These are phyloP conservation scores for Tricholomella constricta DNA, from an alignment of 768 basidiomycete genomes.

Conservation along the genomic window DNA sequence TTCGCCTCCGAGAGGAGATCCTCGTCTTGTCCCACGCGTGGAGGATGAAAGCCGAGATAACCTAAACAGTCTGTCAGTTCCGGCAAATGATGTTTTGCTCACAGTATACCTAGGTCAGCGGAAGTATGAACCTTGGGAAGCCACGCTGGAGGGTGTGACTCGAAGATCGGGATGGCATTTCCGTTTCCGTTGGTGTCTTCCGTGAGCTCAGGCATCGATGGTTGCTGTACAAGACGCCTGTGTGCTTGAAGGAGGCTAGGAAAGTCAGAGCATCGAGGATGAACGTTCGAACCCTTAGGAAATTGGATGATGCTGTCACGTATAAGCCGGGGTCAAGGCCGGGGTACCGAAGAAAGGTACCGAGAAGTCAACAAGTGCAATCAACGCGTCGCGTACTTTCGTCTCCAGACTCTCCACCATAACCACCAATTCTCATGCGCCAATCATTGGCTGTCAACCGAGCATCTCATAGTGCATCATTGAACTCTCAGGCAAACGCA, in stretches of 20 bases:
- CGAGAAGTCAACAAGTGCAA: constrained; percentile 11
- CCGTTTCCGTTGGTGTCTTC: constrained; percentile 28
- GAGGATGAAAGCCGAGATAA: constrained; percentile 76
- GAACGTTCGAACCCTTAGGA: neutral
- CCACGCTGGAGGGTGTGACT: constrained; percentile 73
- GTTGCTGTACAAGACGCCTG: constrained; percentile 4
- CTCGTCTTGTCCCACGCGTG: constrained; percentile 73
- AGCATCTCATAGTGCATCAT: constrained; percentile 46
- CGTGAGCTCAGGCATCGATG: constrained; percentile 37
- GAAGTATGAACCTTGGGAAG: constrained; percentile 64
- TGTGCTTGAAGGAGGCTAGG: neutral
- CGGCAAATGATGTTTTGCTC: neutral
- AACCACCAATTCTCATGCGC: constrained; percentile 40
- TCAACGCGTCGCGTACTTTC: constrained; percentile 18
- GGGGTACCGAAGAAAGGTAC: too few species aligned
- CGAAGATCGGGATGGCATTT: constrained; percentile 51
- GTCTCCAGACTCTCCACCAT: constrained; percentile 3
- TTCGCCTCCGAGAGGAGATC: constrained; percentile 66
- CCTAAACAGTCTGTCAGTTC: constrained; percentile 42
- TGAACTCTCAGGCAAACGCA: constrained; percentile 40
- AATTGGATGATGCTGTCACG: neutral
- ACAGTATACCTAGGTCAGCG: constrained; percentile 63
- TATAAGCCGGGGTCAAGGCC: constrained; percentile 1
- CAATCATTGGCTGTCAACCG: constrained; percentile 56
- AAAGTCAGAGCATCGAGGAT: constrained; percentile 7